These are phyloP conservation scores for Ophiostoma perfectum DNA, from an alignment of 2,329 filamentous ascomycete genomes.

Conservation along the genomic window DNA sequence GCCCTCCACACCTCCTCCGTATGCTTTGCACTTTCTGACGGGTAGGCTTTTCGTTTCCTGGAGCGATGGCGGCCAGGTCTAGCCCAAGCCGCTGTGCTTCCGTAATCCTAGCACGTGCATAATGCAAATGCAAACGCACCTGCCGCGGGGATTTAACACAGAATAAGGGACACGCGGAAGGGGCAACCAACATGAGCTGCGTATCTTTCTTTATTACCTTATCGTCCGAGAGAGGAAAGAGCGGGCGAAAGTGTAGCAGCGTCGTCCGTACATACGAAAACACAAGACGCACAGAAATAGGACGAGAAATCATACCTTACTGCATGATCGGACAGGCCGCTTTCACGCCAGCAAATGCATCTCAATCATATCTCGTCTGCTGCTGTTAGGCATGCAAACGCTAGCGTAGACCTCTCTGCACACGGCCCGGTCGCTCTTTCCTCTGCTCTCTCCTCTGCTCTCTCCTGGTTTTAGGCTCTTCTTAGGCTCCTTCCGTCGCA, in stretches of 20 bases:
- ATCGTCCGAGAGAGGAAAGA: not conserved
- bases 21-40: not conserved
- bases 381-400: not conserved
- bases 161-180: not conserved
- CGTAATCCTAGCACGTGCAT: not conserved
- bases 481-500: not conserved
- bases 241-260: not conserved
- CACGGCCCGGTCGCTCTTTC: not conserved
- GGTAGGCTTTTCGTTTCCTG: not conserved
- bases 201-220: too few species aligned
- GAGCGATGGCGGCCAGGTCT: not conserved
- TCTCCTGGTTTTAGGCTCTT: not conserved
- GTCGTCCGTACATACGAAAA: not conserved
- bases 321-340: not conserved
- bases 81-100: not conserved
- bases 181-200: not conserved
- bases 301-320: not conserved
- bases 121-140: slow-evolving; percentile 2
- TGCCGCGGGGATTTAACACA: not conserved
- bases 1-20: too few species aligned
- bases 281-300: not conserved
- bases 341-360: too few species aligned
- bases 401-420: not conserved
- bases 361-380: not conserved
- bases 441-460: not conserved